phyloP scores from a whole-genome alignment of 345 rosid species.

The Streptanthus diversifolius region DNA sequence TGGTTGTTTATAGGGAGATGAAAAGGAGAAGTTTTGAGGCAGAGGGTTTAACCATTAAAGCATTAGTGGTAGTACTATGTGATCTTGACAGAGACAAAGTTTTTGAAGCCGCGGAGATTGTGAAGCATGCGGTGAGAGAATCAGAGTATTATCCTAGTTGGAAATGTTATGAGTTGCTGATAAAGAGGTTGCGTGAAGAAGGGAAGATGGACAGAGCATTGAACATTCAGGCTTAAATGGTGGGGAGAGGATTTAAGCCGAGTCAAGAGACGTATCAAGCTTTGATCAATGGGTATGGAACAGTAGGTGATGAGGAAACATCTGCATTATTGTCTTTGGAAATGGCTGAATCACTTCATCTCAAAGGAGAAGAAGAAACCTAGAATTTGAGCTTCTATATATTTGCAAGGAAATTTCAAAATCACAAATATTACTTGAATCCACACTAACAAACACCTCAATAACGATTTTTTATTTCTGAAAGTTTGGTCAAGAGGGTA shows the following conservation, averaged over 20 bases:
- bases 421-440: background rate
- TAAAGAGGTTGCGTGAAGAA: constrained; percentile 55
- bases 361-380: constrained; percentile 16
- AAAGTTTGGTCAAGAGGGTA: background rate
- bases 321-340: constrained; percentile 52
- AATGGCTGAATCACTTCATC: constrained; percentile 45
- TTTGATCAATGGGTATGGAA: constrained; percentile 57
- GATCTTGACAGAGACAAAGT: constrained; percentile 33
- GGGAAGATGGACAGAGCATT: constrained; percentile 68
- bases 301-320: constrained; percentile 53
- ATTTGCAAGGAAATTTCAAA: background rate
- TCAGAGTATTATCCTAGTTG: constrained; percentile 41
- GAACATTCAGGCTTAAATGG: constrained; percentile 81
- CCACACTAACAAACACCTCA: constrained; percentile 16
- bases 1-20: constrained; percentile 62
- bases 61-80: constrained; percentile 48
- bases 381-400: background rate
- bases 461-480: constrained; percentile 9
- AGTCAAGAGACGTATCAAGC: constrained; percentile 49
- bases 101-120: constrained; percentile 48
- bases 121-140: constrained; percentile 42
- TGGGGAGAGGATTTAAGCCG: constrained; percentile 68
- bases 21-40: constrained; percentile 45
- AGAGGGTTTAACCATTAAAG: constrained; percentile 45
- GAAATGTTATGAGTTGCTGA: constrained; percentile 54